Percentiles rank a stretch among this genome's conserved stretches.
Conservation (phyloP, 805 yeast species). For the Wickerhamomyces queroliae region DNA sequence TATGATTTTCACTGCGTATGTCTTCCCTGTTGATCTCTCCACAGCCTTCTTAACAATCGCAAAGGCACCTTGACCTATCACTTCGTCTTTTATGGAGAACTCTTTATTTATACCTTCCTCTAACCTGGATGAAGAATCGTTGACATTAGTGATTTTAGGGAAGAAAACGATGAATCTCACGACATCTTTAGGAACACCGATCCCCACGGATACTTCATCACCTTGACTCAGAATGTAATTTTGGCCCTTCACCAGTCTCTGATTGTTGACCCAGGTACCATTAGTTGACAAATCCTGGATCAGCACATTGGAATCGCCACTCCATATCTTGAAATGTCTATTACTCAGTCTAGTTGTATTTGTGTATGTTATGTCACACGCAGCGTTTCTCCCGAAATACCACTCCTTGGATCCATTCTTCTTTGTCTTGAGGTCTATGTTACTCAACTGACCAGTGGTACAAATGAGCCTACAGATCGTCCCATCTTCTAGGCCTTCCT, state of each 20-base stretch:
- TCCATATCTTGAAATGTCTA: slow-evolving; percentile 67
- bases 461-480: slow-evolving; percentile 55
- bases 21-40: slow-evolving; percentile 76
- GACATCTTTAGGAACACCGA: slow-evolving; percentile 73
- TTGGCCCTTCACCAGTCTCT: slow-evolving; percentile 64
- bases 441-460: slow-evolving; percentile 49
- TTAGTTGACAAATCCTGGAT: slow-evolving; percentile 74
- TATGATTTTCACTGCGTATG: slow-evolving; percentile 89
- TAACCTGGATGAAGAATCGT: slow-evolving; percentile 9
- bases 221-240: slow-evolving; percentile 85
- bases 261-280: slow-evolving; percentile 84
- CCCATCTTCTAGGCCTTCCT: slow-evolving; percentile 31
- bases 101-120: slow-evolving; percentile 53
- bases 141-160: slow-evolving; percentile 11
- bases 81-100: slow-evolving; percentile 75
- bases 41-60: slow-evolving; percentile 92
- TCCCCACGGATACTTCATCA: slow-evolving; percentile 87
- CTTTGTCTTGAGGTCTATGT: slow-evolving; percentile 38
- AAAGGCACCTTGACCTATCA: slow-evolving; percentile 97
- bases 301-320: slow-evolving; percentile 45
- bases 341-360: slow-evolving; percentile 67
- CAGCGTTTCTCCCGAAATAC: slow-evolving; percentile 70
- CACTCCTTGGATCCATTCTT: slow-evolving; percentile 37
- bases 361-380: slow-evolving; percentile 57
- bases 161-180: slow-evolving; percentile 41